These are phyloP conservation scores for Bretschneidera sinensis DNA, from an alignment of 345 rosid species.

Conservation along the genomic window DNA sequence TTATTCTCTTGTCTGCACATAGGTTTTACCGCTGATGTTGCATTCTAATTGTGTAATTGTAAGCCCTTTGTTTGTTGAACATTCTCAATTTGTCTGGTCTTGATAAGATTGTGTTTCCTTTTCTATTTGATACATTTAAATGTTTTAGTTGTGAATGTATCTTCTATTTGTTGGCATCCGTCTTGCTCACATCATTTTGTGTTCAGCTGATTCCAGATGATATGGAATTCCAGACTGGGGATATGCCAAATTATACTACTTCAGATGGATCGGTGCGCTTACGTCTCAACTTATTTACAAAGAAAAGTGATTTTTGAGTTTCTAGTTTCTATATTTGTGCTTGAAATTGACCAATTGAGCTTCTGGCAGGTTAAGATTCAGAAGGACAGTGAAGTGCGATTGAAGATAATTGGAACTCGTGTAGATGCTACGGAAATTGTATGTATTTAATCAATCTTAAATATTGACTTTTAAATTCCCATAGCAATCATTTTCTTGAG, in stretches of 20 bases:
- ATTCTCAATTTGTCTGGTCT: not conserved
- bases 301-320: not conserved
- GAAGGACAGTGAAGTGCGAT: slow-evolving; percentile 85
- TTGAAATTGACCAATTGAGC: slow-evolving; percentile 8
- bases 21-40: not conserved
- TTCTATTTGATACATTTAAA: not conserved
- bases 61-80: not conserved
- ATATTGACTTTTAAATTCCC: not conserved
- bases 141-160: not conserved
- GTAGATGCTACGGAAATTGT: slow-evolving; percentile 93
- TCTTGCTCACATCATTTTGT: not conserved
- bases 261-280: slow-evolving; percentile 81
- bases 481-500: not conserved
- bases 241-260: slow-evolving; percentile 85
- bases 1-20: not conserved
- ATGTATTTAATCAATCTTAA: slow-evolving; percentile 17
- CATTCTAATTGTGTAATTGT: not conserved
- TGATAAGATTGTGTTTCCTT: not conserved
- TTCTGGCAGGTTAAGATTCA: slow-evolving; percentile 78
- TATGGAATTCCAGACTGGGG: slow-evolving; percentile 95
- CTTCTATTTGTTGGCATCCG: not conserved
- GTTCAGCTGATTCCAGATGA: slow-evolving; percentile 86
- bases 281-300: no score
- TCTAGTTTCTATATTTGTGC: not conserved
- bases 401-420: slow-evolving; percentile 88